Conservation (phyloP, 2,329 filamentous ascomycete genomes). For the Graphilbum sp. region DNA sequence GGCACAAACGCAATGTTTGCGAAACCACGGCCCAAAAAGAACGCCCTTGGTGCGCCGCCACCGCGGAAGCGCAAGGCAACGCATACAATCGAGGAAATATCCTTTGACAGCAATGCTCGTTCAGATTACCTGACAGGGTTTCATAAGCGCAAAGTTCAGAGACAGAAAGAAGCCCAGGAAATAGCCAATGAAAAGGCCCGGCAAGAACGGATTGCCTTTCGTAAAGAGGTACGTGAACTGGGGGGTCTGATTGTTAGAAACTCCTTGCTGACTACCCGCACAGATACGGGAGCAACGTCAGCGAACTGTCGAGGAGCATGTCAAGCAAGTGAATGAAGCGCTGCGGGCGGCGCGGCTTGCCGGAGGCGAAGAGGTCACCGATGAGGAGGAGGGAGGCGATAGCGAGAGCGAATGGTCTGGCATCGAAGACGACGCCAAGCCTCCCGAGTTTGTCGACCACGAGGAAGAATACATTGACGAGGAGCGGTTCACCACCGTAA, state of each 20-base stretch:
- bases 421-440: slow-evolving; percentile 31
- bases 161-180: slow-evolving; percentile 73
- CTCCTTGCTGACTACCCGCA: too few relatives aligned
- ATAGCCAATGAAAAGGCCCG: slow-evolving; percentile 60
- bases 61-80: slow-evolving; percentile 48
- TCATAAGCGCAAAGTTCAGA: slow-evolving; percentile 82
- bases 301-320: slow-evolving; percentile 65
- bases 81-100: slow-evolving; percentile 57
- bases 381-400: slow-evolving; percentile 24
- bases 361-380: slow-evolving; percentile 23
- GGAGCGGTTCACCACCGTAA: slow-evolving; percentile 89
- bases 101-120: slow-evolving; percentile 65
- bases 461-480: slow-evolving; percentile 95
- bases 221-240: slow-evolving; percentile 43
- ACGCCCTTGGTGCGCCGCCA: slow-evolving; percentile 28
- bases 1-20: slow-evolving; percentile 35
- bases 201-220: slow-evolving; percentile 56
- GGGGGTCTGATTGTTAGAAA: too few relatives aligned
- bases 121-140: slow-evolving; percentile 88
- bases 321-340: slow-evolving; percentile 57
- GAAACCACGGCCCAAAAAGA: slow-evolving; percentile 42
- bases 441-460: slow-evolving; percentile 45
- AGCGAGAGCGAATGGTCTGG: slow-evolving; percentile 40
- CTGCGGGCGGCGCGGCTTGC: slow-evolving; percentile 44
- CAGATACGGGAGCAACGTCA: slow-evolving; percentile 75